Conservation (phyloP, 768 basidiomycete genomes). For the Termitomyces titanicus region DNA sequence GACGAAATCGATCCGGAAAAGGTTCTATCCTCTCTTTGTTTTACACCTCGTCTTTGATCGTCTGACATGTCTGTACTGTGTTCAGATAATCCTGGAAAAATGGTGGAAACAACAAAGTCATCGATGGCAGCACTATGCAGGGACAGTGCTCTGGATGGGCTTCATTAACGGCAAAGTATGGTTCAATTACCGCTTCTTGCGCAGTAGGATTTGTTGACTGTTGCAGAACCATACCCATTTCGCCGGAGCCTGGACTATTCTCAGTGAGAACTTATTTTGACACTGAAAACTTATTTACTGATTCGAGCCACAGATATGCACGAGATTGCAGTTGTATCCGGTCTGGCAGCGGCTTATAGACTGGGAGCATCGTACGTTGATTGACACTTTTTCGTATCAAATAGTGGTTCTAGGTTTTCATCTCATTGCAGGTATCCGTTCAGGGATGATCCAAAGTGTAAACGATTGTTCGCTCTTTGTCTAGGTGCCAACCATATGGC, state of each 20-base stretch:
- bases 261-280: conserved; percentile 20
- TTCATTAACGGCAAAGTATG: conserved; percentile 30
- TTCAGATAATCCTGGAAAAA: conserved; percentile 36
- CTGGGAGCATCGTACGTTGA: conserved; percentile 30
- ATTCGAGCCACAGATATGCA: conserved; percentile 25
- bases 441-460: conserved; percentile 25
- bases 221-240: conserved; percentile 29
- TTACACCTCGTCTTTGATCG: background rate
- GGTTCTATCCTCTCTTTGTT: conserved; percentile 3
- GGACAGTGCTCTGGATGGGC: conserved; percentile 35
- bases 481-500: conserved; percentile 24
- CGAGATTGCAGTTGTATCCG: conserved; percentile 36
- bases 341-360: conserved; percentile 34
- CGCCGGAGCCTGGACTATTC: conserved; percentile 34
- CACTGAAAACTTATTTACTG: background rate
- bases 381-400: too few relatives aligned
- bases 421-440: conserved; percentile 26
- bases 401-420: background rate
- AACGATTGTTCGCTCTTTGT: conserved; percentile 25
- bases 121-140: conserved; percentile 42
- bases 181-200: background rate
- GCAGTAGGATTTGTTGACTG: background rate
- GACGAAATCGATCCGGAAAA: conserved; percentile 34
- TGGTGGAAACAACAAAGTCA: conserved; percentile 55
- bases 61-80: background rate